Conservation (phyloP, 2,329 filamentous ascomycete species). For the Metarhizium brunneum region DNA sequence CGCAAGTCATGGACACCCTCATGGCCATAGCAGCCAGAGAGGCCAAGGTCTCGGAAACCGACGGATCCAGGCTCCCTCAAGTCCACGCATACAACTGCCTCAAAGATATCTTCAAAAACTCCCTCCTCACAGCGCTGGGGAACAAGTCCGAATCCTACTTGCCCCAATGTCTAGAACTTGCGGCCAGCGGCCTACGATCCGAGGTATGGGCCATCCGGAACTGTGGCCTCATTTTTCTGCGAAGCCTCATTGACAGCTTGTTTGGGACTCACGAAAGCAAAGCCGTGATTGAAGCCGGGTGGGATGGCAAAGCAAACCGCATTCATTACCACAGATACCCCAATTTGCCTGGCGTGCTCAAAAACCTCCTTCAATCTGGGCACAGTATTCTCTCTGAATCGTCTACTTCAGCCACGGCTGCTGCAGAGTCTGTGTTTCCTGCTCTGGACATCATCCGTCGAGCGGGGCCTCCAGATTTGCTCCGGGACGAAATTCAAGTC, state of each 20-base stretch:
- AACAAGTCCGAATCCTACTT: slow-evolving; percentile 66
- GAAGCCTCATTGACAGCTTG: slow-evolving; percentile 71
- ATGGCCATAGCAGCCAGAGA: slow-evolving; percentile 47
- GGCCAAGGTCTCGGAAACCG: slow-evolving; percentile 44
- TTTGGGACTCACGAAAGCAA: slow-evolving; percentile 71
- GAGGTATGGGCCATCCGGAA: slow-evolving; percentile 91
- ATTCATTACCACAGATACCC: slow-evolving; percentile 64
- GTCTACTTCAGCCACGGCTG: slow-evolving; percentile 24
- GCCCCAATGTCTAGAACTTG: slow-evolving; percentile 66
- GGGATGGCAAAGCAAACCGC: slow-evolving; percentile 54
- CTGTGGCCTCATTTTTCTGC: slow-evolving; percentile 80
- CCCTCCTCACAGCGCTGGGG: slow-evolving; percentile 62
- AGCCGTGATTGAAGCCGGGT: slow-evolving; percentile 47
- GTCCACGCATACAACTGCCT: slow-evolving; percentile 93
- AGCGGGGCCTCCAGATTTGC: slow-evolving; percentile 52
- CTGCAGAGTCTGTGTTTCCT: slow-evolving; percentile 67
- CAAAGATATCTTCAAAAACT: slow-evolving; percentile 84
- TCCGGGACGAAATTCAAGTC: slow-evolving; percentile 44
- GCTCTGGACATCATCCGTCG: slow-evolving; percentile 73
- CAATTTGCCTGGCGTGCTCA: slow-evolving; percentile 52
- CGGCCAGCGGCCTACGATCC: slow-evolving; percentile 68
- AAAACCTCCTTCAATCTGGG: slow-evolving; percentile 49
- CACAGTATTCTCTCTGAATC: slow-evolving; percentile 32
- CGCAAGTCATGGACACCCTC: slow-evolving; percentile 53
- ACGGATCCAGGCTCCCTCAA: slow-evolving; percentile 66